Percentiles rank a stretch among this genome's conserved stretches.
These are phyloP conservation scores for Coprinopsis sp. DNA, from an alignment of 768 basidiomycete species.

Conservation along the genomic window DNA sequence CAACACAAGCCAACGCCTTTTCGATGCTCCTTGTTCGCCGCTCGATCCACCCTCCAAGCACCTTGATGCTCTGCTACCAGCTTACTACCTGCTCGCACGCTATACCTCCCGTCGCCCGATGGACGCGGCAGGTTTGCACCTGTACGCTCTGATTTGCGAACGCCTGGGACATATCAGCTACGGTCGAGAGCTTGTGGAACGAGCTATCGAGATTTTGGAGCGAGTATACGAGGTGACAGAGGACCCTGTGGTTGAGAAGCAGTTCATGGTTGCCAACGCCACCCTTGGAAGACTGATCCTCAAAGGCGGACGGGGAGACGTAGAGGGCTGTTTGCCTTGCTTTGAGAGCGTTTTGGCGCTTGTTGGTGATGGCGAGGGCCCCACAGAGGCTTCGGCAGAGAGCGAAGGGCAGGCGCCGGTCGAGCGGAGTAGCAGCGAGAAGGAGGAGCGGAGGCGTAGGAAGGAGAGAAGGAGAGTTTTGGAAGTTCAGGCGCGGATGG, in stretches of 20 bases:
- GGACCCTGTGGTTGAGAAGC: constrained; percentile 68
- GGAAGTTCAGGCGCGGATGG: constrained; percentile 62
- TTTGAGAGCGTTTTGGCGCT: constrained; percentile 73
- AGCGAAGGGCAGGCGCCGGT: too few species aligned
- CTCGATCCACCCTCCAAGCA: constrained; percentile 12
- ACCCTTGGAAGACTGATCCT: constrained; percentile 78
- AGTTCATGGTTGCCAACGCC: constrained; percentile 75
- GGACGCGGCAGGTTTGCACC: constrained; percentile 75
- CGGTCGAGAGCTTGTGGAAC: constrained; percentile 51
- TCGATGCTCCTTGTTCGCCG: constrained; percentile 29
- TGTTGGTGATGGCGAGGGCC: constrained; percentile 49
- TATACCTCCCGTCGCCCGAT: constrained; percentile 64
- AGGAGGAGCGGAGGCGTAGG: constrained; percentile 33
- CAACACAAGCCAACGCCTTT: constrained; percentile 61
- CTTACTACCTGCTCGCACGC: constrained; percentile 77
- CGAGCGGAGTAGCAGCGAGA: too few species aligned
- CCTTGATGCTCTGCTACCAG: constrained; percentile 56
- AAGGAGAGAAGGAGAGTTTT: constrained; percentile 33
- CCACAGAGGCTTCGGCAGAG: too few species aligned
- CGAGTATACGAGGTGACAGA: constrained; percentile 85
- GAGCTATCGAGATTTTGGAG: constrained; percentile 74
- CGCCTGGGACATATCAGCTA: constrained; percentile 66
- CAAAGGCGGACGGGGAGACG: constrained; percentile 53
- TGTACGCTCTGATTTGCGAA: constrained; percentile 84
- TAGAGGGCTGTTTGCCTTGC: constrained; percentile 55